phyloP scores from a whole-genome alignment of 73 alveolate genomes.

The Paramecium caudatum region DNA sequence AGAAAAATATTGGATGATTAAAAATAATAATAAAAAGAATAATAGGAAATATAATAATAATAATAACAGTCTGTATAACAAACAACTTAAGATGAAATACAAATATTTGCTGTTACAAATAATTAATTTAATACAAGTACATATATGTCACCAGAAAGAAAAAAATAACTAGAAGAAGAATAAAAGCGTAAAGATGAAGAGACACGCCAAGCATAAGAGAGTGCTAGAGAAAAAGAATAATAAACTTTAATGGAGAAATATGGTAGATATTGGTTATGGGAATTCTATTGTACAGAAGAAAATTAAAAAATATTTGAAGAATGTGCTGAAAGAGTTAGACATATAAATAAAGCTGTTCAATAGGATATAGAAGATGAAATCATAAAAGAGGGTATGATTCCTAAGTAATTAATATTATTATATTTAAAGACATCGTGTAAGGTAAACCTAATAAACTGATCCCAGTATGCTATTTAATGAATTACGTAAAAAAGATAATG shows the following conservation, averaged over 20 bases:
- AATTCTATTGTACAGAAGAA: slow-evolving; percentile 50
- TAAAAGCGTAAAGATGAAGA: slow-evolving; percentile 62
- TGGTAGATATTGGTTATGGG: slow-evolving; percentile 78
- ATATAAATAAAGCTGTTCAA: slow-evolving; percentile 70
- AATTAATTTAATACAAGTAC: neutral
- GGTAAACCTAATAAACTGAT: slow-evolving; percentile 48
- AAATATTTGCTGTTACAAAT: no score
- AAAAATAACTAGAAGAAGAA: slow-evolving; percentile 49
- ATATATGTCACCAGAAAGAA: slow-evolving; percentile 62
- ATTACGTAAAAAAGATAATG: slow-evolving; percentile 70
- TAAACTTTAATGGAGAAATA: slow-evolving; percentile 60
- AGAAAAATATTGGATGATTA: slow-evolving; percentile 62
- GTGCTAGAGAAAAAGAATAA: slow-evolving; percentile 47
- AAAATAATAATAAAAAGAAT: slow-evolving; percentile 24
- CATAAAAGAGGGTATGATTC: slow-evolving; percentile 69
- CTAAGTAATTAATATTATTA: neutral
- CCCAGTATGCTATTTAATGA: slow-evolving; percentile 62
- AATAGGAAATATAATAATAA: neutral
- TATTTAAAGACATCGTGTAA: neutral
- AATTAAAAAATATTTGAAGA: slow-evolving; percentile 64
- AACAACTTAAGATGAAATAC: neutral
- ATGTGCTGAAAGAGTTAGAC: slow-evolving; percentile 71
- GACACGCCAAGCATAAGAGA: slow-evolving; percentile 29
- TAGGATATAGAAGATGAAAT: slow-evolving; percentile 73
- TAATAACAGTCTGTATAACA: neutral